phyloP scores from a whole-genome alignment of 2,329 filamentous ascomycete species.

The Microdochium paspali region DNA sequence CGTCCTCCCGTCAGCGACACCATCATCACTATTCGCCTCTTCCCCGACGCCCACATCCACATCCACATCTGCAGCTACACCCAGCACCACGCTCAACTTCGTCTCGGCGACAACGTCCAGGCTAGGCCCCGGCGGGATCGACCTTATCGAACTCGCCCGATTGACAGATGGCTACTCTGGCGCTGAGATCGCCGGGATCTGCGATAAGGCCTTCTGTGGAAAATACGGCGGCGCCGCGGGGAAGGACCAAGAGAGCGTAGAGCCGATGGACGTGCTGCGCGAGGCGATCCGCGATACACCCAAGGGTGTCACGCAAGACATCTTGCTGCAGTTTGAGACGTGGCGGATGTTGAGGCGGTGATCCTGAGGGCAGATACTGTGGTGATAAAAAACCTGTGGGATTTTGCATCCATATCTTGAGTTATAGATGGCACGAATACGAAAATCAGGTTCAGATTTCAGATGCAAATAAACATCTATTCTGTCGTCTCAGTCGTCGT shows the following conservation, averaged over 20 bases:
- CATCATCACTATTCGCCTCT: too few species aligned
- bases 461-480: too few species aligned
- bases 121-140: constrained; percentile 43
- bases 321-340: constrained; percentile 23
- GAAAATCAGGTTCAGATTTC: too few species aligned
- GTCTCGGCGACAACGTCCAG: too few species aligned
- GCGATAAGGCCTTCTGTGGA: constrained; percentile 30
- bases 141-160: constrained; percentile 52
- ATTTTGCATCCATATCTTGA: too few species aligned
- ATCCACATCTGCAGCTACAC: too few species aligned
- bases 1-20: too few species aligned
- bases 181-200: constrained; percentile 61
- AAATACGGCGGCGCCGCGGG: constrained; percentile 20
- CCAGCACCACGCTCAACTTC: too few species aligned
- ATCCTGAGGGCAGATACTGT: not conserved
- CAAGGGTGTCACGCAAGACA: constrained; percentile 26
- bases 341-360: constrained; percentile 13
- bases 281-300: constrained; percentile 17
- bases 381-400: not conserved
- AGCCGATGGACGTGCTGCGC: constrained; percentile 19
- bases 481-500: too few species aligned
- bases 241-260: not conserved
- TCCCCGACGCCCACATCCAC: too few species aligned
- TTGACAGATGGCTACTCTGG: constrained; percentile 73
- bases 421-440: too few species aligned